Evolutionary conservation across 2,329 filamentous ascomycete genomes (phyloP), one percentile per base, ranked within the genome.

Genomic region (Apiospora aurea): DNA sequence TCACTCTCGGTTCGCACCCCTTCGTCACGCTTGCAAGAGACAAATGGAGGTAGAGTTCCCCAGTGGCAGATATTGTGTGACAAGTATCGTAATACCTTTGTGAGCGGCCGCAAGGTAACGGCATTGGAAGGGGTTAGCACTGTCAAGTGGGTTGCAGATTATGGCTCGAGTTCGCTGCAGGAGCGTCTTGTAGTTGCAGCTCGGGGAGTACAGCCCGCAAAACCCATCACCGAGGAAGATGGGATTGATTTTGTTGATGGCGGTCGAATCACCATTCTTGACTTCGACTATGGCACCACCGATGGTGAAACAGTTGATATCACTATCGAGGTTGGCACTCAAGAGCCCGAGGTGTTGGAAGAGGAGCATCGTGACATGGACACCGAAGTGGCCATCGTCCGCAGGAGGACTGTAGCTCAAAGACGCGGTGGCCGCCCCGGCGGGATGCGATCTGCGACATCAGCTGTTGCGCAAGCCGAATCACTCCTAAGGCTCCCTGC

Each of bases 191-290:
- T 95, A n/a, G 87, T 93, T 44, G 91, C 92, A 53, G 93, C 93
- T 7, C 90, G 91, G 34, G 93, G 93, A 44, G 89, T 94, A 24
- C 86, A 89, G 38, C 87, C 87, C 0, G 84, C 87, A 0, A 86
- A 89, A 72, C 83, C 85, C 10, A 83, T 89, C 57, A 87, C 89
- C 3, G 92, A 94, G 71, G 91, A 94, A 74, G 93, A 94, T 75
- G 90, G 90, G 67, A 88, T 92, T 69, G 89, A 93, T 77, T 93
- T 94, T 74, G 88, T 94, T n/a, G 94, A 96, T 77, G 93, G 93
- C 8, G 93, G 93, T 18, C 88, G 93, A 73, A 84, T 96, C 61
- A 88, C 89, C 13, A 83, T 96, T 11, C 84, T 95, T 64, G 93
- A 96, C 79, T 96, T 96, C 79, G 88, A 92, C 74, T 93, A 93